These are phyloP conservation scores for Laguncularia racemosa DNA, from an alignment of 345 rosid species.

Conservation along the genomic window DNA sequence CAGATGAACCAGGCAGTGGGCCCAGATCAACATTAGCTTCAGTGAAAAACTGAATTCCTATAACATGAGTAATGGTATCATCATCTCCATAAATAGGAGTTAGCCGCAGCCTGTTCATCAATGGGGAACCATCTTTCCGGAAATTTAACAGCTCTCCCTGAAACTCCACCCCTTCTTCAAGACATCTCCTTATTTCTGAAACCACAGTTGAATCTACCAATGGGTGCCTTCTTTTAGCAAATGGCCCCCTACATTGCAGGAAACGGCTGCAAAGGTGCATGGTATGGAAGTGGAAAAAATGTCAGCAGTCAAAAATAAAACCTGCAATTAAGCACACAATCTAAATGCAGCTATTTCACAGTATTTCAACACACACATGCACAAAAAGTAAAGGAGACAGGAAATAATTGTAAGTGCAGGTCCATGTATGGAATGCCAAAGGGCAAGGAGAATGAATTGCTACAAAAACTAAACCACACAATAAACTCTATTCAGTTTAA, in stretches of 20 bases:
- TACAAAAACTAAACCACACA: too few relatives aligned
- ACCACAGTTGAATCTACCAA: conserved; percentile 67
- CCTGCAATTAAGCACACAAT: too few relatives aligned
- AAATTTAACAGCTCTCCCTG: conserved; percentile 85
- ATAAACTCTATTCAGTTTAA: too few relatives aligned
- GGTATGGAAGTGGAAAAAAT: conserved; percentile 15
- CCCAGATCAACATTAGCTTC: conserved; percentile 80
- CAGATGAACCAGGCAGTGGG: conserved; percentile 48
- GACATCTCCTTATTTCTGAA: conserved; percentile 74
- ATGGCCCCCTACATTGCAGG: conserved; percentile 89
- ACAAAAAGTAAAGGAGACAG: too few relatives aligned
- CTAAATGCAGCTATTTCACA: too few relatives aligned
- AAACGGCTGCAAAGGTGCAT: conserved; percentile 50
- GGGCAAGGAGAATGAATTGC: too few relatives aligned
- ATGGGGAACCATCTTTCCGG: conserved; percentile 75
- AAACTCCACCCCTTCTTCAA: conserved; percentile 74
- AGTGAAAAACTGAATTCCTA: conserved; percentile 78
- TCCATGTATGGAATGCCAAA: too few relatives aligned
- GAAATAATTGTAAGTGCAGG: too few relatives aligned
- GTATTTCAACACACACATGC: too few relatives aligned
- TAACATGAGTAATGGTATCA: conserved; percentile 64
- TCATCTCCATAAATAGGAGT: conserved; percentile 87
- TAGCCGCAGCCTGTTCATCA: conserved; percentile 69
- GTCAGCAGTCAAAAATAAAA: too few relatives aligned
- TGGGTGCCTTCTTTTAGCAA: conserved; percentile 89